Base-by-base conservation (phyloP, 257 asterid genomes). In the Solanum acaule region DNA sequence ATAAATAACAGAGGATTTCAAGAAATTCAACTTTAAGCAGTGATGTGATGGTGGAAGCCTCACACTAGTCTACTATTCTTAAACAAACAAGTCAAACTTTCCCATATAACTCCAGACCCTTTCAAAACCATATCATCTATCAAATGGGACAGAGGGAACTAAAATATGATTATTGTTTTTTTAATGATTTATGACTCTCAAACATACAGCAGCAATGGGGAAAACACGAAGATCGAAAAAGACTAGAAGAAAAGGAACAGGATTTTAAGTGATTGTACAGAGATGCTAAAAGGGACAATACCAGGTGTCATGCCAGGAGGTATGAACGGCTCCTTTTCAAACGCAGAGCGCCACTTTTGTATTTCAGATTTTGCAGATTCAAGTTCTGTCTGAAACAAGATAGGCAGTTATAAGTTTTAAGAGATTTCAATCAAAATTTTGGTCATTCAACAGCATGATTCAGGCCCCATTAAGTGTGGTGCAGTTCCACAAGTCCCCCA, bases 331-430 rank as follows among this genome's bases (percentile, higher is more conserved):
- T 96, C 99, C 84, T 94, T 94, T 90, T 93, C 96, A 88, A 97
- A 94, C n/a, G 98, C 94, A 87, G 96, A 94, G 79, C 90, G 99
- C 99, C 99, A 97, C 88, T 93, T 96, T 85, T 94, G 95, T 89
- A 96, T 94, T 93, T 97, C 99, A 79, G 98, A 93, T 86, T 94
- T 96, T 3, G 97, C 91, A 85, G 92, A 96, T 90, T 96, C 98
- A 88, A 94, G 98, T 89, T 94, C 93, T 14, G 91, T 90, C 99
- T 97, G 92, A 83, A 90, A 88, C 70, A 85, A 52, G 83, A 91
- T 67, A 89, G 27, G 52, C 29, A 49, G 22, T 49, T 29, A 31
- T 18, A 18, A 31, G 42, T 49, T 27, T 29, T 1, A 33, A 31
- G 44, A 33, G 27, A 29, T 49, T 49, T 18, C 20, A 81, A 11